These are phyloP conservation scores for Tylopilus orsonianus DNA, from an alignment of 1,284 basidiomycete species.

Conservation along the genomic window DNA sequence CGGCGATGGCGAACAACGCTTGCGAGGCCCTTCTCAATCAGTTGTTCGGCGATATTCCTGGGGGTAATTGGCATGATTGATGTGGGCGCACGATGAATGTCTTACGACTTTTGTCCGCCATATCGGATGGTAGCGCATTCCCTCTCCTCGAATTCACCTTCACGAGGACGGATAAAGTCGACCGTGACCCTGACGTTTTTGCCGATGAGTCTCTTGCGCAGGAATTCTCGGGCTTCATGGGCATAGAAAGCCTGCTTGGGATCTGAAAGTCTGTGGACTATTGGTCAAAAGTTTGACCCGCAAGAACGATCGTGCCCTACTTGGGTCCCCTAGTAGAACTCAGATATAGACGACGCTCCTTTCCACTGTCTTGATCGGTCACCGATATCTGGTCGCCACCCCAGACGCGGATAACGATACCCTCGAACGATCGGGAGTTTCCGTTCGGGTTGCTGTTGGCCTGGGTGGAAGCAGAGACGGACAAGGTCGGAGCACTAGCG, in stretches of 20 bases:
- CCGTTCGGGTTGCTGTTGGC: slow-evolving; percentile 38
- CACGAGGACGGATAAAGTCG: slow-evolving; percentile 89
- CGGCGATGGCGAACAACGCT: slow-evolving; percentile 89
- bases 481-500: slow-evolving; percentile 48
- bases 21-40: slow-evolving; percentile 91
- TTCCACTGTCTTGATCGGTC: slow-evolving; percentile 67
- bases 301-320: slow-evolving; percentile 41
- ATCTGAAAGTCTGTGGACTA: slow-evolving; percentile 61
- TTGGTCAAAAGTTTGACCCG: slow-evolving; percentile 8
- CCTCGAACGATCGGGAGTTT: slow-evolving; percentile 65
- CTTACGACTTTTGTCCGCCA: slow-evolving; percentile 72
- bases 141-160: slow-evolving; percentile 91
- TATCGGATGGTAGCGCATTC: slow-evolving; percentile 88
- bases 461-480: slow-evolving; percentile 40
- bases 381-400: slow-evolving; percentile 90
- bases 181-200: slow-evolving; percentile 83
- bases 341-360: slow-evolving; percentile 85
- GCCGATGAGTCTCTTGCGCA: slow-evolving; percentile 89
- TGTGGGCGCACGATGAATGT: slow-evolving; percentile 25
- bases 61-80: background rate
- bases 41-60: slow-evolving; percentile 88
- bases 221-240: slow-evolving; percentile 88
- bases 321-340: slow-evolving; percentile 89
- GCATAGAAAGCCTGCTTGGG: slow-evolving; percentile 88
- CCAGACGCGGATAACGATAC: slow-evolving; percentile 86